Base-by-base conservation (phyloP, 1,139 yeast genomes). In the Petasospora rhodanensis region DNA sequence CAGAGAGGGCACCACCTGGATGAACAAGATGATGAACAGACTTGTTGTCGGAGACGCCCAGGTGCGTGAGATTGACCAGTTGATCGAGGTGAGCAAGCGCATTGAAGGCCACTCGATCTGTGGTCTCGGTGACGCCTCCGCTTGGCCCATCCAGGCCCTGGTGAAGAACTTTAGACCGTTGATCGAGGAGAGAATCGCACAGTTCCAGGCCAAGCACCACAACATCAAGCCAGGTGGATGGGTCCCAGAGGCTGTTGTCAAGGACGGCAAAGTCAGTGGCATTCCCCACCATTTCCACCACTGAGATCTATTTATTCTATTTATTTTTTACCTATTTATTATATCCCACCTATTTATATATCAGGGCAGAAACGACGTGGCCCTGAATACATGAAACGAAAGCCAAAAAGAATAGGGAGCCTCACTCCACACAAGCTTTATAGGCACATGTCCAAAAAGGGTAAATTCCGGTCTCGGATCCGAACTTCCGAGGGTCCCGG, bases 1-100 rank as follows among this genome's bases (percentile, higher is more conserved):
- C 65, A 79, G 95, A 62, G 95, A 85, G 66, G 95, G 95, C 42
- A 85, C 95, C 29, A 80, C 94, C 20, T 84, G 91, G 83, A 66
- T 84, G 47, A 68, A 72, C 42, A 80, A 76, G 62, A 79, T 83
- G 73, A 84, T 84, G 95, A 83, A 80, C 55, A 74, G 95, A 56
- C 73, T 85, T 59, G 73, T 66, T 40, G 64, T 62, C 40, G 95
- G 95, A 31, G 91, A 82, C 66, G 94, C 93, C 32, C 70, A 73
- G 42, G 77, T 72, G 52, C 73, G 76, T 45, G 95, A 84, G 62
- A 84, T 84, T 50, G 95, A 84, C 55, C 76, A 76, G 82, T 75
- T 85, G 40, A 71, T 70, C 52, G 95, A 84, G 62, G 73, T 84
- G 47, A 78, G 89, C 42, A 81, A 83, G 64, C 85, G 82, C 58